Percentiles rank a stretch among this genome's conserved stretches.
These are phyloP conservation scores for Chrysochromulina tobinii DNA, from an alignment of 78 protist species.

Conservation along the genomic window DNA sequence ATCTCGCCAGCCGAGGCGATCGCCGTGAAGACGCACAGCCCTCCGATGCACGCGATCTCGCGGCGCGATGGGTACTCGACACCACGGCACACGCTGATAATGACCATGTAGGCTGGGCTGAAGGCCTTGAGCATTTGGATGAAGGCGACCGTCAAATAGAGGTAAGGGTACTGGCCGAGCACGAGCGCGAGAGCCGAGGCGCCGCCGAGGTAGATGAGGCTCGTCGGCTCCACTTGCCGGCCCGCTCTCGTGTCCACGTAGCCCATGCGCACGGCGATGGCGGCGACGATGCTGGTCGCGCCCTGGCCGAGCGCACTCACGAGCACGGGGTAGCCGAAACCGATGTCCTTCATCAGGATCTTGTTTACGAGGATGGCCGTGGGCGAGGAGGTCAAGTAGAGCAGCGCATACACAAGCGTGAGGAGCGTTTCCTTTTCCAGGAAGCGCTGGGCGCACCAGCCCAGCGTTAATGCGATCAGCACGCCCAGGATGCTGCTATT, in stretches of 20 bases:
- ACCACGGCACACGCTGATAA: background rate
- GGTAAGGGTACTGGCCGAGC: conserved; percentile 4
- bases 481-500: no score
- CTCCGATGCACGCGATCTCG: background rate
- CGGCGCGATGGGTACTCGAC: background rate
- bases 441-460: no score
- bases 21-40: background rate
- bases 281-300: background rate
- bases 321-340: background rate
- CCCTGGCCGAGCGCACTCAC: background rate
- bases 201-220: background rate
- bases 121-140: conserved; percentile 24
- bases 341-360: conserved; percentile 1
- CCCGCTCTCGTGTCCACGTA: background rate
- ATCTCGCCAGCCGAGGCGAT: background rate
- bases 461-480: no score
- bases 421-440: no score
- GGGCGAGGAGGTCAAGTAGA: background rate
- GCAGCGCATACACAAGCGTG: background rate
- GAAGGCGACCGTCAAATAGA: background rate
- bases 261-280: background rate
- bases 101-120: background rate
- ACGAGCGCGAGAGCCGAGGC: background rate
- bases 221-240: background rate
- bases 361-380: background rate